Base-by-base conservation (phyloP, 495 filamentous ascomycete species). In the Talaromyces adpressus region DNA sequence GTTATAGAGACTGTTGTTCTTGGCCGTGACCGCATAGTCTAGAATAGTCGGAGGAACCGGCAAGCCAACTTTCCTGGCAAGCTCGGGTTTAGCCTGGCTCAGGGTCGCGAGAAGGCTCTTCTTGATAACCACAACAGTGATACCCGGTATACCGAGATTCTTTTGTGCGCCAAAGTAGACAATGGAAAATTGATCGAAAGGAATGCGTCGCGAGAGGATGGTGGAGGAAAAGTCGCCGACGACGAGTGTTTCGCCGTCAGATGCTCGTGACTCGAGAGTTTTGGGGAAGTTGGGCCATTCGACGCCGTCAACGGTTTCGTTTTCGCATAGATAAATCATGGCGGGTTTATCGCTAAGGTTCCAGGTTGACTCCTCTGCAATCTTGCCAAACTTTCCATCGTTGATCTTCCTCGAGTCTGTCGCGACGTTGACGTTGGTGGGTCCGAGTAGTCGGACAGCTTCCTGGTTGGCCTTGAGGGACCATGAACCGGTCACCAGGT, bases 1-100 rank as follows among this genome's bases (percentile, higher is more conserved):
- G 78, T 97, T 97, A 78, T 97, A 96, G 59, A 98, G 80, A 65
- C 87, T 91, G 78, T 92, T 92, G 75, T 92, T 92, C 80, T 92
- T 92, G 20, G 90, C 88, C 41, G 90, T 85, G 0, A 83, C 89
- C 54, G 89, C 83, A 73, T 92, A 98, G 72, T 91, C 85, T 49
- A 97, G 77, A 45, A 97, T 84, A 7, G 91, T 82, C 1, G 88
- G 88, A 2, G 88, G 87, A 41, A 92, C 84, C 14, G 90, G 89
- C 22, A 96, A 79, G 11, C 85, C 86, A n/a, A 96, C 84, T 53
- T 86, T 81, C 61, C 91, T 83, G 62, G 96, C 75, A 59, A 91
- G 80, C 22, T 82, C 71, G n/a, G 86, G 77, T 54, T 82, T 73
- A 27, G 86, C 85, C 65, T 83, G 82, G 16, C 77, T 79, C 23